phyloP scores from a whole-genome alignment of 305 asterid genomes.

The Salvia sclarea region DNA sequence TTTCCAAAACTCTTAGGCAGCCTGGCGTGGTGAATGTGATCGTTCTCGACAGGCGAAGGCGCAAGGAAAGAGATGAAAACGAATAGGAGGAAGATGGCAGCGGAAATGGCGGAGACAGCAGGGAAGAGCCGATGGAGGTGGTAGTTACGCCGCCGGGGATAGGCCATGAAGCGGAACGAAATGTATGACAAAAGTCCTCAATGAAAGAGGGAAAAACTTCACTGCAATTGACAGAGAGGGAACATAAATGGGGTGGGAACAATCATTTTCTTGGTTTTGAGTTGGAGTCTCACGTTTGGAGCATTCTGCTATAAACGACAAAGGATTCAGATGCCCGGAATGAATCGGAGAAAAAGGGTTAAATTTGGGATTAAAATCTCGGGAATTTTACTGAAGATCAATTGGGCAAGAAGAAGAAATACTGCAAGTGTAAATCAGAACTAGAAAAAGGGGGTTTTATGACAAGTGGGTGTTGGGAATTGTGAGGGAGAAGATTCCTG shows the following conservation, averaged over 20 bases:
- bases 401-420: not conserved
- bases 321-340: constrained; percentile 29
- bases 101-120: constrained; percentile 49
- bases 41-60: constrained; percentile 64
- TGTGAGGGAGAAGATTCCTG: constrained; percentile 33
- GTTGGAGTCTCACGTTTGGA: constrained; percentile 43
- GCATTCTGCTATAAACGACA: constrained; percentile 38
- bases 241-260: constrained; percentile 39
- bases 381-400: constrained; percentile 15
- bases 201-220: constrained; percentile 19
- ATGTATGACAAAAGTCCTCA: constrained; percentile 22
- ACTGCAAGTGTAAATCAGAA: constrained; percentile 1
- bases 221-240: constrained; percentile 26
- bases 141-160: constrained; percentile 81
- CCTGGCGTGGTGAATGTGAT: constrained; percentile 44
- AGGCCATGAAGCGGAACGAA: constrained; percentile 49
- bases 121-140: constrained; percentile 58
- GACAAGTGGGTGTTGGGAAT: constrained; percentile 23
- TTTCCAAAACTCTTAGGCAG: constrained; percentile 4
- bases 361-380: not conserved
- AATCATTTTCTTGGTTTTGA: constrained; percentile 33
- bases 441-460: constrained; percentile 3
- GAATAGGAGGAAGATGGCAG: constrained; percentile 57
- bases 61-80: constrained; percentile 60
- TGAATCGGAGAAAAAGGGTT: constrained; percentile 17